Base-by-base conservation (phyloP, 1,139 yeast species). In the Pneumocystis sp. region DNA sequence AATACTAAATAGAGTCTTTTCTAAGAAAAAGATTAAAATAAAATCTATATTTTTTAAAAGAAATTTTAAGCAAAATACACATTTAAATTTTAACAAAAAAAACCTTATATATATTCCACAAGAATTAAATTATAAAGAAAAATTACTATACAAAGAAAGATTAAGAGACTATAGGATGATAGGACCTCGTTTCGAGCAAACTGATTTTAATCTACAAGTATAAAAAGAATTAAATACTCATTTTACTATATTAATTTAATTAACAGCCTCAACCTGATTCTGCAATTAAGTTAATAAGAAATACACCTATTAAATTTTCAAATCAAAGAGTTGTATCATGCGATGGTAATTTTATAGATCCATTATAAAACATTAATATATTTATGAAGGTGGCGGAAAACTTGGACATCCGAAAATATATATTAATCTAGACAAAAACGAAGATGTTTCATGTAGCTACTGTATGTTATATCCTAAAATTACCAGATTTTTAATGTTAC, bases 351-450 rank as follows among this genome's bases (percentile, higher is more conserved):
- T 50, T 50, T 50, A 25, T 50, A 50, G 8, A 12, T 50, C 12
- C 25, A 29, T 50, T 50, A 25, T 25, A 25, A 50, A 50, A 25
- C 25, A 25, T 25, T 50, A 25, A 50, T 44, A 44, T 19, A 44
- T 50, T 7, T 44, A 44, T 37, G 19, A 50, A 50, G 57, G 57
- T 50, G 84, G 80, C 72, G 89, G 89, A 31, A 82, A 83, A 50
- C 85, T 84, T 72, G 96, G 96, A 31, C 96, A 89, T 74, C 96
- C 96, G 63, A 87, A 86, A 76, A 84, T 89, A 56, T 89, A 78
- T 75, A 88, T 89, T 76, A 87, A 87, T 76, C 81, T 88, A 73
- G 96, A 88, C 74, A 85, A 83, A 45, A 86, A 89, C 37, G 83
- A 84, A 69, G 80, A 88, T 40, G 82, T 83, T 67, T 80, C 87